These are phyloP conservation scores for Alloascoidea africana DNA, from an alignment of 805 yeast species.

Conservation along the genomic window DNA sequence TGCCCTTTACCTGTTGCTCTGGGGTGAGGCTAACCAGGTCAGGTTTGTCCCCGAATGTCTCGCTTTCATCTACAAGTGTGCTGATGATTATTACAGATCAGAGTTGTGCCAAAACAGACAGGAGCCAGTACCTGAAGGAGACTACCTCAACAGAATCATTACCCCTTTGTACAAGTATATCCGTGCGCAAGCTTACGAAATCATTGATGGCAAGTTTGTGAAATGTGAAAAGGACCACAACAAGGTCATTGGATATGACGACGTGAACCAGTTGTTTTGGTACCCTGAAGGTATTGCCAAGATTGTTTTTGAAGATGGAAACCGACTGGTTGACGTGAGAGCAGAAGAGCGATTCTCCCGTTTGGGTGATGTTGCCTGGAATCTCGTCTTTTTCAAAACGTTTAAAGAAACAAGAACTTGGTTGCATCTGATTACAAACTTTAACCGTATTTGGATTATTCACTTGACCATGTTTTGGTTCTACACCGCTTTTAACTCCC, in stretches of 20 bases:
- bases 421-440: constrained; percentile 90
- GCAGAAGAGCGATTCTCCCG: constrained; percentile 77
- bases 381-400: constrained; percentile 84
- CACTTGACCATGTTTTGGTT: constrained; percentile 89
- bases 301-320: constrained; percentile 82
- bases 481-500: constrained; percentile 87
- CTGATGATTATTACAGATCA: constrained; percentile 75
- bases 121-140: constrained; percentile 36
- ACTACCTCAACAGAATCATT: constrained; percentile 78
- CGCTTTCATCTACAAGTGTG: constrained; percentile 92
- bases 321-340: constrained; percentile 82
- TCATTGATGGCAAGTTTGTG: constrained; percentile 35
- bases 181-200: constrained; percentile 51
- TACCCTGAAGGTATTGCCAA: constrained; percentile 97
- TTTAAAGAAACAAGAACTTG: constrained; percentile 93
- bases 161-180: constrained; percentile 72
- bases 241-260: constrained; percentile 71
- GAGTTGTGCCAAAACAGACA: constrained; percentile 76
- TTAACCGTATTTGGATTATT: constrained; percentile 96
- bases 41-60: constrained; percentile 85
- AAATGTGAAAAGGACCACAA: constrained; percentile 59
- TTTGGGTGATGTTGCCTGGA: constrained; percentile 90
- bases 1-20: constrained; percentile 44
- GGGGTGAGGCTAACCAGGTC: constrained; percentile 79
- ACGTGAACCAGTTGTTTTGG: constrained; percentile 97